Evolutionary conservation across 140 eudicot genomes (phyloP).

Genomic region (Oenanthe javanica): DNA sequence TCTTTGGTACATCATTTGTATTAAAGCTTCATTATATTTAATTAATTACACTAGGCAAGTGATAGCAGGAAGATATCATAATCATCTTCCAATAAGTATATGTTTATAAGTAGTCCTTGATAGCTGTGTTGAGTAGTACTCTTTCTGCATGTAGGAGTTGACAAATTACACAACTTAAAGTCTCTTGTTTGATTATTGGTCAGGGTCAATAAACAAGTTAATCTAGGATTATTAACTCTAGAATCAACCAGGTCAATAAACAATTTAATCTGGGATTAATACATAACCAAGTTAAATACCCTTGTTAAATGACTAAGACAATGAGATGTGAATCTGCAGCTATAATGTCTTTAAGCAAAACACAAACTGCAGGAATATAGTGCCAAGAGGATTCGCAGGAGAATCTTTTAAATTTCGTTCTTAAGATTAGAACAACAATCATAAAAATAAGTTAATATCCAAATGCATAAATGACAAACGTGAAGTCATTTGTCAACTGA

Average conservation of each 20-base stretch:
- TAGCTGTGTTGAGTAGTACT: no score
- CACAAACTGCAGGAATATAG: not conserved
- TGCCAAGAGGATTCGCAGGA: no score
- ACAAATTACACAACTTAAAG: not conserved
- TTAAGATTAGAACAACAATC: no score
- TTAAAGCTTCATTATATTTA: not conserved
- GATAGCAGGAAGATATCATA: constrained; percentile 1
- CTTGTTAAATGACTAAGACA: not conserved
- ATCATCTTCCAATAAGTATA: not conserved
- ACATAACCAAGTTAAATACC: not conserved
- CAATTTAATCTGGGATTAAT: not conserved
- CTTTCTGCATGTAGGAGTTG: no score
- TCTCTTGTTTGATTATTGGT: no score
- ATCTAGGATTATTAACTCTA: not conserved
- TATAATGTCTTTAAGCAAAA: not conserved
- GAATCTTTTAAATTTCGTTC: no score
- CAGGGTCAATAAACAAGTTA: not conserved
- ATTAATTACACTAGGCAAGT: not conserved
- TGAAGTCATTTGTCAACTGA: no score
- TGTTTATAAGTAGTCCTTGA: no score
- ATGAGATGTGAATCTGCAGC: not conserved
- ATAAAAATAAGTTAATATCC: no score
- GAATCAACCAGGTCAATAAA: not conserved
- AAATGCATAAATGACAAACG: no score
- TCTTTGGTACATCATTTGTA: no score